phyloP scores from a whole-genome alignment of 169 alveolate species.

The Eimeria brunetti region DNA sequence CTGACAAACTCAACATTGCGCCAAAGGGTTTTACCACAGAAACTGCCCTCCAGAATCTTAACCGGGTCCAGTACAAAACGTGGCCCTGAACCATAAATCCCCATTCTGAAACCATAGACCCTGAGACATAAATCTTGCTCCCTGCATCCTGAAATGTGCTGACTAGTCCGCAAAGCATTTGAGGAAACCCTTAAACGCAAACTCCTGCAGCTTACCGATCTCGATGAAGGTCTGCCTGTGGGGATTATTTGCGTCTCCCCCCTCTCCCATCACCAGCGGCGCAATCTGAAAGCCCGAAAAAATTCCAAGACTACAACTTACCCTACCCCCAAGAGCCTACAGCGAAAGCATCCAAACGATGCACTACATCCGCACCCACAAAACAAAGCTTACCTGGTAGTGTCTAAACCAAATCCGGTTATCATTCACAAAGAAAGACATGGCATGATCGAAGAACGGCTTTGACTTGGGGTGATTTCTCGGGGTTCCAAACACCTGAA shows the following conservation, averaged over 20 bases:
- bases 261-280: slow-evolving; percentile 77
- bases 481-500: slow-evolving; percentile 96
- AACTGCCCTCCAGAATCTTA: slow-evolving; percentile 90
- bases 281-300: slow-evolving; percentile 83
- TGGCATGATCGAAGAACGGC: slow-evolving; percentile 97
- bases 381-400: slow-evolving; percentile 83
- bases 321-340: not conserved
- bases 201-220: slow-evolving; percentile 72
- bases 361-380: not conserved
- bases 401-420: slow-evolving; percentile 95
- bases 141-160: not conserved
- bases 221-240: slow-evolving; percentile 89
- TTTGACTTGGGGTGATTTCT: slow-evolving; percentile 96
- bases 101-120: not conserved
- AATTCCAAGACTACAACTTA: not conserved
- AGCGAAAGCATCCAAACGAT: not conserved
- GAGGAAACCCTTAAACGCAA: not conserved
- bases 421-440: slow-evolving; percentile 90
- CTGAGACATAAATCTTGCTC: not conserved
- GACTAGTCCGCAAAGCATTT: not conserved
- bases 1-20: slow-evolving; percentile 66
- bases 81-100: slow-evolving; percentile 87
- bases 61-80: slow-evolving; percentile 94
- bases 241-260: slow-evolving; percentile 83
- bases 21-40: slow-evolving; percentile 88